These are phyloP conservation scores for Papiliotrema nemorosa DNA, from an alignment of 1,284 basidiomycete genomes.

Conservation along the genomic window DNA sequence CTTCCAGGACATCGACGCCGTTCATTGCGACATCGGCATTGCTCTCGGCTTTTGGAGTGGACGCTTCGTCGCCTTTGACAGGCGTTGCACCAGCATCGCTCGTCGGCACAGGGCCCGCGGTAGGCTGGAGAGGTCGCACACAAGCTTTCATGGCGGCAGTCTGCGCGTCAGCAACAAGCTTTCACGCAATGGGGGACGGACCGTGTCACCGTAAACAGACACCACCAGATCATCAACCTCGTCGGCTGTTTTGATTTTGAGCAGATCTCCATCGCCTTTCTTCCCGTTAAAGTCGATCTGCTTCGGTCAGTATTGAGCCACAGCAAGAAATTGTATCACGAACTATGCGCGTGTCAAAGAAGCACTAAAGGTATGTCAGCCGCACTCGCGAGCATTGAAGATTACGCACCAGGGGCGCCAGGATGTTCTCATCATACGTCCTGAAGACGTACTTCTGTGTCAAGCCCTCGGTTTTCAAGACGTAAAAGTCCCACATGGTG, in stretches of 20 bases:
- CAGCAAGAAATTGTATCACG: conserved; percentile 50
- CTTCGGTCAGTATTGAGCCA: conserved; percentile 10
- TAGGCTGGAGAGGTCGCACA: conserved; percentile 30
- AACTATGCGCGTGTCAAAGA: conserved; percentile 88
- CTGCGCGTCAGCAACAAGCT: conserved; percentile 48
- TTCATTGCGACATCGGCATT: too few species aligned
- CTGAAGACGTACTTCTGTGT: conserved; percentile 86
- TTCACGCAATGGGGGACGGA: conserved; percentile 22
- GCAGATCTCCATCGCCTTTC: conserved; percentile 42
- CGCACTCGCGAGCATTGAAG: background rate
- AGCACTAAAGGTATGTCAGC: conserved; percentile 55
- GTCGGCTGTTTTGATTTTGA: conserved; percentile 34
- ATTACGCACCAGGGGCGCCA: conserved; percentile 80
- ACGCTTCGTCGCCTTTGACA: too few species aligned
- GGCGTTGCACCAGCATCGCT: too few species aligned
- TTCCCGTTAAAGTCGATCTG: conserved; percentile 79
- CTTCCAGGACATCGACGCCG: conserved; percentile 4
- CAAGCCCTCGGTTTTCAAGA: conserved; percentile 68
- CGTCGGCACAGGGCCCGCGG: too few species aligned
- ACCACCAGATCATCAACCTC: conserved; percentile 48
- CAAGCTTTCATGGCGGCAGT: conserved; percentile 81
- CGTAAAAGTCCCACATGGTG: conserved; percentile 83
- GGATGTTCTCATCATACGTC: conserved; percentile 92
- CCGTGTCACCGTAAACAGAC: conserved; percentile 41
- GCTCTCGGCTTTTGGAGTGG: background rate